A percentile compares a stretch with the other conserved stretches of the same genome.
These are phyloP conservation scores for Alternaria brassicae DNA, from an alignment of 2,329 filamentous ascomycete species.

Conservation along the genomic window DNA sequence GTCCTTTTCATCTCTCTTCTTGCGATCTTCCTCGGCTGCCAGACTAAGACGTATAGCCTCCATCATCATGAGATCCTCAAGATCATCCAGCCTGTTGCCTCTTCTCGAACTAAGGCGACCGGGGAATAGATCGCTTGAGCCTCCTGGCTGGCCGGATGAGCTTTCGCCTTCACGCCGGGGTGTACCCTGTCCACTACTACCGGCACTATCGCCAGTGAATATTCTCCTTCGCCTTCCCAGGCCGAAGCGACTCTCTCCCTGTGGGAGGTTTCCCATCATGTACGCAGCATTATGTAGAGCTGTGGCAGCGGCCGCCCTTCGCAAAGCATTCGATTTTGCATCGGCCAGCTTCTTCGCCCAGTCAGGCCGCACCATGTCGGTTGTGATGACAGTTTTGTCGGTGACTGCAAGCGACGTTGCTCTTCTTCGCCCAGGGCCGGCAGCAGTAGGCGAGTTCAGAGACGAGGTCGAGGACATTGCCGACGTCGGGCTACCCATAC, in stretches of 20 bases:
- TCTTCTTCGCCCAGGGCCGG: slow-evolving; percentile 60
- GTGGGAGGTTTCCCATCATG: slow-evolving; percentile 70
- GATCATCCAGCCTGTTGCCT: slow-evolving; percentile 74
- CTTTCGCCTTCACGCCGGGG: slow-evolving; percentile 49
- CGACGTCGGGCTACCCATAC: slow-evolving; percentile 64
- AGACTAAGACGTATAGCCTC: slow-evolving; percentile 91
- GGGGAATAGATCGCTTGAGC: slow-evolving; percentile 46
- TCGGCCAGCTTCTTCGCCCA: slow-evolving; percentile 90
- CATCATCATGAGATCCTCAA: slow-evolving; percentile 99
- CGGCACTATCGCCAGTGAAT: slow-evolving; percentile 57
- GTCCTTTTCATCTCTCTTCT: slow-evolving; percentile 82
- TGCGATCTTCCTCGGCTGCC: slow-evolving; percentile 92
- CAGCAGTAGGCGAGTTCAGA: slow-evolving; percentile 64
- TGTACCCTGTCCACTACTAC: slow-evolving; percentile 55
- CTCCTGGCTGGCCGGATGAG: slow-evolving; percentile 42
- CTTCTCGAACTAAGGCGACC: slow-evolving; percentile 62
- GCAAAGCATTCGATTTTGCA: slow-evolving; percentile 82
- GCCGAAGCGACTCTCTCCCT: slow-evolving; percentile 59
- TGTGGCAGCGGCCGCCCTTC: slow-evolving; percentile 89
- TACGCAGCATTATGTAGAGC: slow-evolving; percentile 95
- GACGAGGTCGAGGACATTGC: slow-evolving; percentile 90
- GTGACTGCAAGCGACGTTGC: slow-evolving; percentile 79
- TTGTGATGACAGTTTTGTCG: slow-evolving; percentile 86
- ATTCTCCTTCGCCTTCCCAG: slow-evolving; percentile 58
- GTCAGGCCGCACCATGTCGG: slow-evolving; percentile 89